Evolutionary conservation across 169 alveolate genomes (phyloP).

Genomic region (Perkinsus chesapeaki): DNA sequence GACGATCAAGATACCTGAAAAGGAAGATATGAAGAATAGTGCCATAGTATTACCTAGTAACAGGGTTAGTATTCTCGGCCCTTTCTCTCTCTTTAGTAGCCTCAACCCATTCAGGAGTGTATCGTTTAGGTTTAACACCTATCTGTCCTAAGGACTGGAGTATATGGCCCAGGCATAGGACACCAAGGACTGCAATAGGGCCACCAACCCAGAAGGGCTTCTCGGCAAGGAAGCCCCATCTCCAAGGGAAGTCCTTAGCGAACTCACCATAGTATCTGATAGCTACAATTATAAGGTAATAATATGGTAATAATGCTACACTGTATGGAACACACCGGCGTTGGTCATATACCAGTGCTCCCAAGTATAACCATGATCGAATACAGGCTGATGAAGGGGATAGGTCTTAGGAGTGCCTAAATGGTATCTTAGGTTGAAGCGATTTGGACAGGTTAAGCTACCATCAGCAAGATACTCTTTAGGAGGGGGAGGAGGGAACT

Average conservation of each 20-base stretch:
- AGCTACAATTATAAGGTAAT: neutral
- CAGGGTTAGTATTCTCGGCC: conserved; percentile 76
- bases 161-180: conserved; percentile 24
- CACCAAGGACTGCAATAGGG: conserved; percentile 23
- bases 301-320: neutral
- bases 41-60: conserved; percentile 63
- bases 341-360: conserved; percentile 72
- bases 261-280: conserved; percentile 57
- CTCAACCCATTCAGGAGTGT: conserved; percentile 72
- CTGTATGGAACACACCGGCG: conserved; percentile 76
- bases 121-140: conserved; percentile 74
- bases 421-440: neutral
- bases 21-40: conserved; percentile 43
- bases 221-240: conserved; percentile 22
- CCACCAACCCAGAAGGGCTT: conserved; percentile 25
- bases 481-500: conserved; percentile 77
- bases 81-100: conserved; percentile 74
- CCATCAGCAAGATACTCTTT: conserved; percentile 69
- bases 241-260: conserved; percentile 51
- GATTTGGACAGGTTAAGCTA: neutral
- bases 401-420: conserved; percentile 50
- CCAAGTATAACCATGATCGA: conserved; percentile 71
- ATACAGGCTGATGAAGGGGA: conserved; percentile 56
- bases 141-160: neutral
- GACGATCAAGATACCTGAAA: neutral